These are phyloP conservation scores for Aureobasidium sp. DNA, from an alignment of 2,329 filamentous ascomycete species.

Conservation along the genomic window DNA sequence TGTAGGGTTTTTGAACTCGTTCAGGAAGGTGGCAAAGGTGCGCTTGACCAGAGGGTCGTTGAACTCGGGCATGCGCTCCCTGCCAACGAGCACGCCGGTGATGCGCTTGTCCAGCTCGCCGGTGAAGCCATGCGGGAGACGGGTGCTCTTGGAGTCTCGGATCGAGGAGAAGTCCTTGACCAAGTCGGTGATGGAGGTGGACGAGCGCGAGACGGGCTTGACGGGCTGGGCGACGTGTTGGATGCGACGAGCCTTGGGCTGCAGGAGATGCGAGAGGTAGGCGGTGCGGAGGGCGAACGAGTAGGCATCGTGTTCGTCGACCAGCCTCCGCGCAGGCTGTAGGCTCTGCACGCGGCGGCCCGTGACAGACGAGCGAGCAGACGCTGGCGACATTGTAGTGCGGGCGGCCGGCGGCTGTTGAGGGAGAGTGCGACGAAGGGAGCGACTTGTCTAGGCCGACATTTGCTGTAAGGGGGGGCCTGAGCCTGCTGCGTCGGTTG, in stretches of 20 bases:
- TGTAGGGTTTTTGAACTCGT: conserved; percentile 77
- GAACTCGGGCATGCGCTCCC: conserved; percentile 77
- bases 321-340: conserved; percentile 31
- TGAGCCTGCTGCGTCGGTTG: neutral
- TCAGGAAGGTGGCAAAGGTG: conserved; percentile 90
- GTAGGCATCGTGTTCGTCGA: conserved; percentile 68
- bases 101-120: conserved; percentile 66
- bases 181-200: conserved; percentile 67
- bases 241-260: conserved; percentile 80
- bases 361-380: conserved; percentile 25
- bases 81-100: conserved; percentile 69
- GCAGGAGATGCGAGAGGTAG: conserved; percentile 85
- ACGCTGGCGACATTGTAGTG: conserved; percentile 20
- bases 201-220: conserved; percentile 54
- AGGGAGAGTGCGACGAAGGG: neutral
- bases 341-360: conserved; percentile 35
- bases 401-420: neutral
- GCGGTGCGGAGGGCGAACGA: conserved; percentile 83
- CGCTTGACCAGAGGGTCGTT: conserved; percentile 85
- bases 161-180: conserved; percentile 75
- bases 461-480: neutral
- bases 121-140: conserved; percentile 64
- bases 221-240: conserved; percentile 64
- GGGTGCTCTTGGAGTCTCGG: conserved; percentile 59
- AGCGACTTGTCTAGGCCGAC: neutral